phyloP scores from a whole-genome alignment of 2,329 filamentous ascomycete genomes.

The Juglanconis juglandina region DNA sequence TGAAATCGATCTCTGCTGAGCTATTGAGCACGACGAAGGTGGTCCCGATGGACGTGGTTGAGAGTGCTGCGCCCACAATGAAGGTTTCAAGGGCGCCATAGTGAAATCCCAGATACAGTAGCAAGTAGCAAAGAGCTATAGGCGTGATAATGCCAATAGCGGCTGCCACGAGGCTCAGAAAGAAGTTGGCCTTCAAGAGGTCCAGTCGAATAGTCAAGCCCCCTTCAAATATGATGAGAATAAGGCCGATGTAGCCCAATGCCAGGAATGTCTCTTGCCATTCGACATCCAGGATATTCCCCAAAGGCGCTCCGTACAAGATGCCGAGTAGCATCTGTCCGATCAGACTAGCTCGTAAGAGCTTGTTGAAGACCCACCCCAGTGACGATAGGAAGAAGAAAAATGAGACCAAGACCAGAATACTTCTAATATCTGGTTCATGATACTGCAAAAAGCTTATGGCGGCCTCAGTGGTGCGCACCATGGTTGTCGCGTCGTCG shows the following conservation, averaged over 20 bases:
- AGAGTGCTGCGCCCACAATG: slow-evolving; percentile 12
- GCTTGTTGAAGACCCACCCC: slow-evolving; percentile 37
- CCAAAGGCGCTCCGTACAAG: slow-evolving; percentile 42
- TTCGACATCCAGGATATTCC: slow-evolving; percentile 37
- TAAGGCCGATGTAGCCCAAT: slow-evolving; percentile 45
- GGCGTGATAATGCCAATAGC: slow-evolving; percentile 43
- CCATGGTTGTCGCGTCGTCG: not conserved
- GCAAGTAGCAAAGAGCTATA: slow-evolving; percentile 40
- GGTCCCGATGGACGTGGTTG: slow-evolving; percentile 13
- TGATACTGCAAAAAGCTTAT: slow-evolving; percentile 35
- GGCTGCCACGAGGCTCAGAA: slow-evolving; percentile 38
- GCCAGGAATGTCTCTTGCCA: slow-evolving; percentile 45
- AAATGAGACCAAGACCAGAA: slow-evolving; percentile 41
- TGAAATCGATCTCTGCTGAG: slow-evolving; percentile 33
- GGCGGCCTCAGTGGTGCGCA: not conserved
- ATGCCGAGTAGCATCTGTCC: slow-evolving; percentile 46
- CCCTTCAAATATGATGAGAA: slow-evolving; percentile 51
- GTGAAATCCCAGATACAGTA: slow-evolving; percentile 41
- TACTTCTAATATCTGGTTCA: slow-evolving; percentile 35
- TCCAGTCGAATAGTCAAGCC: slow-evolving; percentile 44
- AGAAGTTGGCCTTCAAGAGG: slow-evolving; percentile 41
- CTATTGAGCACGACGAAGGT: slow-evolving; percentile 30
- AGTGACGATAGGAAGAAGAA: slow-evolving; percentile 40
- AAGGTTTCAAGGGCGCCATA: slow-evolving; percentile 27
- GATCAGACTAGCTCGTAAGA: slow-evolving; percentile 42